Evolutionary conservation across 2,329 filamentous ascomycete species (phyloP).

Genomic region (Cercospora sp.): DNA sequence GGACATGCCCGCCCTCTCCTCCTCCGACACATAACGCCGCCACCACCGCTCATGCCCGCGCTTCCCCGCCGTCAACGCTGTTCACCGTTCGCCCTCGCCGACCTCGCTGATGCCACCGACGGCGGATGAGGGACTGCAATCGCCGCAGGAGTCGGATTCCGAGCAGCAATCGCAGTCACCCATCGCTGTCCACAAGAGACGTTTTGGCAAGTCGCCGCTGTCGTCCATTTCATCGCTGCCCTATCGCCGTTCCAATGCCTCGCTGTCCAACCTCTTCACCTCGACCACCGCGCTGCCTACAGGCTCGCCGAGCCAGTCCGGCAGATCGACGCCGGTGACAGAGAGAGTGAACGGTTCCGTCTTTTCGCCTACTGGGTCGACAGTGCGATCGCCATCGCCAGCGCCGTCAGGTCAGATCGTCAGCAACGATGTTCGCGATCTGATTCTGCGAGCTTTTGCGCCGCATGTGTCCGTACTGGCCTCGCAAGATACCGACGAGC

Average conservation of each 20-base stretch:
- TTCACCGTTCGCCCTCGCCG: conserved; percentile 11
- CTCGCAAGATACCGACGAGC: conserved; percentile 80
- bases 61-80: neutral
- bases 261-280: conserved; percentile 55
- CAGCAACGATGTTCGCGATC: conserved; percentile 55
- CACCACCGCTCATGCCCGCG: neutral
- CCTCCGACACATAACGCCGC: neutral
- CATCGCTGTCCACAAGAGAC: conserved; percentile 61
- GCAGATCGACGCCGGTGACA: conserved; percentile 46
- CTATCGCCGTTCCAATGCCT: conserved; percentile 55
- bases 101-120: conserved; percentile 62
- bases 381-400: conserved; percentile 44
- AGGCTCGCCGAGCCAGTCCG: conserved; percentile 42
- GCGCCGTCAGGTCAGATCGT: conserved; percentile 45
- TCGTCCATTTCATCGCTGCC: conserved; percentile 60
- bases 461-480: conserved; percentile 85
- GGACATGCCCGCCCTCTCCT: neutral
- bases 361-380: conserved; percentile 47
- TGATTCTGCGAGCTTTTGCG: conserved; percentile 82
- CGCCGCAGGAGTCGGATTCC: conserved; percentile 68
- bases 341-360: conserved; percentile 42
- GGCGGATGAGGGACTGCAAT: conserved; percentile 64
- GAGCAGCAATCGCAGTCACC: conserved; percentile 61
- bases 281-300: conserved; percentile 50
- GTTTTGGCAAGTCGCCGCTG: conserved; percentile 54